phyloP scores from a whole-genome alignment of 306 rosid genomes.

The Spatholobus suberectus region DNA sequence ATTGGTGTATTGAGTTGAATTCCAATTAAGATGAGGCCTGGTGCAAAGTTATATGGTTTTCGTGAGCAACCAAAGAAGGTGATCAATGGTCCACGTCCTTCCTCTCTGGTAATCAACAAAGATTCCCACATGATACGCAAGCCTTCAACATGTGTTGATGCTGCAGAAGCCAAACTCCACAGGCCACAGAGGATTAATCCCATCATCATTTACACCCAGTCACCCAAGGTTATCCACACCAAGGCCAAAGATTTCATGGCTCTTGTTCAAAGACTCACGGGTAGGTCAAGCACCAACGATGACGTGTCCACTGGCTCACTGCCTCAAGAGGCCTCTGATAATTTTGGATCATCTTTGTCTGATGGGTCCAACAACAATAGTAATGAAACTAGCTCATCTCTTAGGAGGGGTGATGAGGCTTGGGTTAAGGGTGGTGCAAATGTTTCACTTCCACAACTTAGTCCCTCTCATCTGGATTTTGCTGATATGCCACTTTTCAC shows the following conservation, averaged over 20 bases:
- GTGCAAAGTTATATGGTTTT: constrained; percentile 32
- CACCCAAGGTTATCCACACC: constrained; percentile 83
- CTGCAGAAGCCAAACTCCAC: neutral
- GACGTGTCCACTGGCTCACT: neutral
- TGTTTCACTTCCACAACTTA: neutral
- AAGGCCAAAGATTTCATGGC: constrained; percentile 81
- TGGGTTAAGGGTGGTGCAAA: constrained; percentile 14
- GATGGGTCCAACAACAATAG: constrained; percentile 31
- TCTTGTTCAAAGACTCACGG: constrained; percentile 89
- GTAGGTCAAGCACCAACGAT: constrained; percentile 41
- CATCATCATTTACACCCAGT: constrained; percentile 76
- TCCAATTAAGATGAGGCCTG: constrained; percentile 42
- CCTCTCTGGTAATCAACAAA: constrained; percentile 65
- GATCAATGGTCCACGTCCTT: constrained; percentile 72
- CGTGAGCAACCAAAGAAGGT: constrained; percentile 28
- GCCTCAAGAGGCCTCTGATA: constrained; percentile 34
- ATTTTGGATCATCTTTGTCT: constrained; percentile 44
- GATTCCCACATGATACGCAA: constrained; percentile 58
- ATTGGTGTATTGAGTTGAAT: neutral
- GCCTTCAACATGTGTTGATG: constrained; percentile 12
- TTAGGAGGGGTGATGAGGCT: constrained; percentile 41
- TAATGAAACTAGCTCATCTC: constrained; percentile 45
- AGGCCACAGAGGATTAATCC: constrained; percentile 53
- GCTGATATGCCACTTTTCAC: constrained; percentile 71
- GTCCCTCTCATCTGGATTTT: constrained; percentile 16